phyloP scores from a whole-genome alignment of 1,139 yeast genomes.

The Candida tetrigidarum region DNA sequence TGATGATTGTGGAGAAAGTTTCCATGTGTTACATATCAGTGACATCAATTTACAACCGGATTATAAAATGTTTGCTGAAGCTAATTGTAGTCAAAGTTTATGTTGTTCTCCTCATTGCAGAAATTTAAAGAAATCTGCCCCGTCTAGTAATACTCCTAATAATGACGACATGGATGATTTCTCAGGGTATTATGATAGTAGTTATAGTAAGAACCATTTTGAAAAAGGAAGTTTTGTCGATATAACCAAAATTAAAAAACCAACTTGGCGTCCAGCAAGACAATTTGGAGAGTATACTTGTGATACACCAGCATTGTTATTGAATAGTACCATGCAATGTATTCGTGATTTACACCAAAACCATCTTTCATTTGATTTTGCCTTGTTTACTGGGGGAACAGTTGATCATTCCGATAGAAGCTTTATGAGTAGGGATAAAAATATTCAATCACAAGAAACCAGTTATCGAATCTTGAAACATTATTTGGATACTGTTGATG shows the following conservation, averaged over 20 bases:
- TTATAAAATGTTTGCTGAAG: slow-evolving; percentile 28
- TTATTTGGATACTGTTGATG: slow-evolving; percentile 26
- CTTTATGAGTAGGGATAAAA: slow-evolving; percentile 21
- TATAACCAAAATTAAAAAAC: slow-evolving; percentile 18
- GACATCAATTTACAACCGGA: slow-evolving; percentile 32
- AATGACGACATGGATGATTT: slow-evolving; percentile 18
- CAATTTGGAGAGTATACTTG: slow-evolving; percentile 37
- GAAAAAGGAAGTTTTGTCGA: slow-evolving; percentile 28
- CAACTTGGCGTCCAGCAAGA: slow-evolving; percentile 31
- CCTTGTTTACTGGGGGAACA: slow-evolving; percentile 36
- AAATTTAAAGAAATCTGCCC: slow-evolving; percentile 18
- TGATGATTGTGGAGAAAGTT: slow-evolving; percentile 19
- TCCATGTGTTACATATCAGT: slow-evolving; percentile 34
- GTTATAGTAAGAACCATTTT: slow-evolving; percentile 27
- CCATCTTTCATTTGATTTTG: slow-evolving; percentile 31
- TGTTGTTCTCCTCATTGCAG: slow-evolving; percentile 29
- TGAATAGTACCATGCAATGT: slow-evolving; percentile 31
- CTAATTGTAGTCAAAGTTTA: slow-evolving; percentile 33
- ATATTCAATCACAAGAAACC: slow-evolving; percentile 20
- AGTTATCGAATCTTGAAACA: slow-evolving; percentile 26
- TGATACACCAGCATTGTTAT: slow-evolving; percentile 31
- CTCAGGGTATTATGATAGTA: slow-evolving; percentile 28
- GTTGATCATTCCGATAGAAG: slow-evolving; percentile 28
- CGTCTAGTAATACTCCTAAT: too few species aligned
- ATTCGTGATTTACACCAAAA: slow-evolving; percentile 28